Evolutionary conservation across 768 basidiomycete species (phyloP).

Genomic region (Aureoboletus auriporus): DNA sequence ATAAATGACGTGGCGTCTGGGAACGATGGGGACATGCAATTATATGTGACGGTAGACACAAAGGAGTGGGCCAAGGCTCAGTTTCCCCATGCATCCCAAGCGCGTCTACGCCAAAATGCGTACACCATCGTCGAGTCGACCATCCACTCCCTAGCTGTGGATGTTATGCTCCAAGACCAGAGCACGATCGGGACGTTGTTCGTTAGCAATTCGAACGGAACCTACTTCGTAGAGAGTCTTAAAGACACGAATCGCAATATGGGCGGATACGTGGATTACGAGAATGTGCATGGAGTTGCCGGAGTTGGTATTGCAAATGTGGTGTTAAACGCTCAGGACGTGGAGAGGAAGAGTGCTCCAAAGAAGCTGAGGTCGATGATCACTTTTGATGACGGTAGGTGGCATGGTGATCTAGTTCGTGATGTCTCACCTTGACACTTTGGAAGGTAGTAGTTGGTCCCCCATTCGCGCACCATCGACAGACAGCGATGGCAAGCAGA

Average conservation of each 20-base stretch:
- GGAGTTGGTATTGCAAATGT: conserved; percentile 91
- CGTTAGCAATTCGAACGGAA: conserved; percentile 94
- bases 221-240: conserved; percentile 88
- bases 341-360: conserved; percentile 61
- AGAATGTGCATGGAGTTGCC: conserved; percentile 79
- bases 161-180: conserved; percentile 75
- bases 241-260: conserved; percentile 90
- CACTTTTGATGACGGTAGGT: conserved; percentile 83
- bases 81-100: conserved; percentile 87
- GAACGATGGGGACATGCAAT: conserved; percentile 65
- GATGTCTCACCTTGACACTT: neutral
- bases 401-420: neutral
- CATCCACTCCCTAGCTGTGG: conserved; percentile 89
- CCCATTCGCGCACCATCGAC: conserved; percentile 54
- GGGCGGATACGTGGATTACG: conserved; percentile 89
- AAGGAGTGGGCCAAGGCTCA: conserved; percentile 82
- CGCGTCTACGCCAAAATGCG: conserved; percentile 80
- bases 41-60: conserved; percentile 86
- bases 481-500: conserved; percentile 59
- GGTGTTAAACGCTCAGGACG: conserved; percentile 79
- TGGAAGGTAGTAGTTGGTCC: conserved; percentile 67
- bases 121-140: conserved; percentile 97
- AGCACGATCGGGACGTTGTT: conserved; percentile 83
- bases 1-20: conserved; percentile 61
- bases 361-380: conserved; percentile 77